Base-by-base conservation (phyloP, 108 stramenopile species). In the Nannochloropsis granulata region DNA sequence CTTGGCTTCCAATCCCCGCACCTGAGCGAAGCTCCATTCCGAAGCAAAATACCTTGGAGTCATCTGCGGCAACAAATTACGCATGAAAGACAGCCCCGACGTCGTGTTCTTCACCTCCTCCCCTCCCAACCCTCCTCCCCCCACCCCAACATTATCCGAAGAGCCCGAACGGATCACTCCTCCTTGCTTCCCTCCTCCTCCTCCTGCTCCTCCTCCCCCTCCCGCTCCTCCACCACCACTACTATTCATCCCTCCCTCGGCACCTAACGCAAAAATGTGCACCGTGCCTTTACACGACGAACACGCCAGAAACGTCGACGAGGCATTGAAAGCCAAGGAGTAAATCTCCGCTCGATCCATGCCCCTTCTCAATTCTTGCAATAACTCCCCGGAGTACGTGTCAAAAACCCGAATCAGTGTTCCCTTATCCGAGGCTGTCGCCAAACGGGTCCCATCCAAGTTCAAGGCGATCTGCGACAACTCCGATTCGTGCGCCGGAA, bases 221-320 rank as follows among this genome's bases (percentile, higher is more conserved):
- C 44, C 82, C 43, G 5, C 14, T 19, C 26, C 82, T 82, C 34
- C 82, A 42, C 85, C 85, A 43, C 78, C 5, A 34, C 34, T 34
- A 34, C 34, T 34, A 34, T 34, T 34, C 34, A 34, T 78, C 21
- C 71, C 79, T 23, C 14, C 25, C 23, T 81, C 81, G 13, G 71
- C 44, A 25, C 81, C 71, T 23, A 87, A 79, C 10, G 81, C 79
- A 23, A 87, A 99, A 24, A 99, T 91, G 88, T 99, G 98, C 0
- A 94, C 93, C 13, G 98, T 99, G 25, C 97, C 97, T 88, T 96
- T 95, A 90, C 98, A 96, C 85, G 92, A 92, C 42, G 94, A 92
- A 89, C 96, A 95, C 0, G 94, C 95, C n/a, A 99, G 82, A 92
- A 93, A 94, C n/a, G 90, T 87, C 56, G 91, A 87, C 44, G 94